Base-by-base conservation (phyloP, 768 basidiomycete genomes). In the Kwoniella botswanensis region DNA sequence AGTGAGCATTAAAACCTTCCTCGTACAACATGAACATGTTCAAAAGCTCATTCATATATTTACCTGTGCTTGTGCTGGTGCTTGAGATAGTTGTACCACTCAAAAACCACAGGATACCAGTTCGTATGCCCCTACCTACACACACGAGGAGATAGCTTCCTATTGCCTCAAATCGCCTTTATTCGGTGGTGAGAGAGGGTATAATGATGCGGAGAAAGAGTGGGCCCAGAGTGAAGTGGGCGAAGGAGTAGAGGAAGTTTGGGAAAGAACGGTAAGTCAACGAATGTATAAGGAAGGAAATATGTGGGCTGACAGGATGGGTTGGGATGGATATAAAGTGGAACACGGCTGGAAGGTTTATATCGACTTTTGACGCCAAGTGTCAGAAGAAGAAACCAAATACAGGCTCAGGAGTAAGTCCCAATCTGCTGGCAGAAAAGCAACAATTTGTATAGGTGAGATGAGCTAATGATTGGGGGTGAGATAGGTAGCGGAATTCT, bases 161-260 rank as follows among this genome's bases (percentile, higher is more conserved):
- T 77, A 78, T 53, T 80, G 77, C 56, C 64, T 70, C 4, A 71
- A 68, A 35, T 79, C 80, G 11, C 41, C 62, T 3, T 46, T 71
- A 0, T 79, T 82, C 50, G 74, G 70, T 7, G 73, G 76, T 7
- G 78, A 80, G 41, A 56, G 65, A 35, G 76, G 72, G 3, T 76
- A 74, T 44, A 67, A 74, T 42, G 24, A 55, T 52, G 80, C 77
- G 5, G 82, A 83, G 50, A 58, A 50, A 1, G 79, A 81, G 54
- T 83, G 82, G 82, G 79, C 82, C n/a, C 75, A 76, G 54, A 74
- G 74, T n/a, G 82, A 83, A 53, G 79, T 81, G 6, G 82, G 82
- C 7, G 82, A 83, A 68, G 79, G 82, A 17, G 74, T 82, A 9
- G 82, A 83, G 65, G 82, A 83, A 70, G 69, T 82, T 6, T 80